Conservation (phyloP, 129 eudicot genomes). For the Pittosporum tobira region DNA sequence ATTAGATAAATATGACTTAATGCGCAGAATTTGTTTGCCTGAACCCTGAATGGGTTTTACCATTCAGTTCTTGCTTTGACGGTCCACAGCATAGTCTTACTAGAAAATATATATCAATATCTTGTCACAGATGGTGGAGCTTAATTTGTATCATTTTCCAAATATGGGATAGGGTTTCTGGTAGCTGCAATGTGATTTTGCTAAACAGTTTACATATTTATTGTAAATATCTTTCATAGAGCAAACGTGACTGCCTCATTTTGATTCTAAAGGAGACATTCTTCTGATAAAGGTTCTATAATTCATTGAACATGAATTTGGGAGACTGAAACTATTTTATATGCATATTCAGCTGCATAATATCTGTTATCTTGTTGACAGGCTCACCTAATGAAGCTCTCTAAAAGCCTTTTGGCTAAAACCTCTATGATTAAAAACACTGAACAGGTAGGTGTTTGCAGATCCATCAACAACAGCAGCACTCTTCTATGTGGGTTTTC, state of each 20-base stretch:
- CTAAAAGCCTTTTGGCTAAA: conserved; percentile 67
- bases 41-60: no score
- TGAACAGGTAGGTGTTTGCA: conserved; percentile 36
- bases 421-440: conserved; percentile 56
- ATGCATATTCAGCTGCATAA: not conserved
- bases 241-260: not conserved
- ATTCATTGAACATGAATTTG: not conserved
- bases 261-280: not conserved
- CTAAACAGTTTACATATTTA: no score
- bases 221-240: not conserved
- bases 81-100: no score
- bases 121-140: not conserved
- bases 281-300: not conserved
- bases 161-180: not conserved
- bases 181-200: not conserved
- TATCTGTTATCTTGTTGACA: conserved; percentile 10
- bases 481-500: not conserved
- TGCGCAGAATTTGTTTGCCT: no score
- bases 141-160: not conserved
- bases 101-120: not conserved
- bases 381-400: conserved; percentile 69
- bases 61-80: no score
- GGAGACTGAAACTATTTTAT: not conserved
- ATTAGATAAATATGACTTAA: no score
- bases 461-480: not conserved